These are phyloP conservation scores for Plantago lanceolata DNA, from an alignment of 305 asterid species.

Conservation along the genomic window DNA sequence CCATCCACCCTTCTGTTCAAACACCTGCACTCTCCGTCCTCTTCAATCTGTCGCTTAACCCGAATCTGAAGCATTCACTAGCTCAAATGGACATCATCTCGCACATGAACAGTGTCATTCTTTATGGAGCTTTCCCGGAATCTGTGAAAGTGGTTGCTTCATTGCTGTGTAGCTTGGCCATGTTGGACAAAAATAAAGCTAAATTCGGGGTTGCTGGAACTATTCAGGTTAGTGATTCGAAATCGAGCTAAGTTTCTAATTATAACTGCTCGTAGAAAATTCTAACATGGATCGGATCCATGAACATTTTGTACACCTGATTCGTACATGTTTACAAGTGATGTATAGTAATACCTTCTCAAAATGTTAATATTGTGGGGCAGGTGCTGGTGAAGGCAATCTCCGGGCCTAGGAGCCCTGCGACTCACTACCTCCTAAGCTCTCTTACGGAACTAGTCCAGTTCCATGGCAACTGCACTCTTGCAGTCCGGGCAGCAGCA, in stretches of 20 bases:
- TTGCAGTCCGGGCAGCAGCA: conserved; percentile 62
- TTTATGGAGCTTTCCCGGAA: conserved; percentile 31
- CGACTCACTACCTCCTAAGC: conserved; percentile 67
- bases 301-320: no score
- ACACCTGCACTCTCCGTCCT: conserved; percentile 55
- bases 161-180: conserved; percentile 73
- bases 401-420: conserved; percentile 36
- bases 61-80: conserved; percentile 50
- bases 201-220: conserved; percentile 73
- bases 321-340: no score
- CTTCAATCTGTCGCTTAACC: conserved; percentile 71
- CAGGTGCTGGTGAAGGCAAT: conserved; percentile 51
- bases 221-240: conserved; percentile 28
- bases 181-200: conserved; percentile 75
- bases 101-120: conserved; percentile 42
- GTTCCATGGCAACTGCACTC: conserved; percentile 76
- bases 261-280: no score
- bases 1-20: conserved; percentile 29
- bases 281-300: no score
- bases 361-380: not conserved
- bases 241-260: no score
- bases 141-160: conserved; percentile 57
- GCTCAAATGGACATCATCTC: conserved; percentile 48
- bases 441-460: conserved; percentile 68
- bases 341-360: no score